Percentiles rank a stretch among this genome's conserved stretches.
Evolutionary conservation across 306 rosid genomes (phyloP).

Genomic region (Castanea mollissima): DNA sequence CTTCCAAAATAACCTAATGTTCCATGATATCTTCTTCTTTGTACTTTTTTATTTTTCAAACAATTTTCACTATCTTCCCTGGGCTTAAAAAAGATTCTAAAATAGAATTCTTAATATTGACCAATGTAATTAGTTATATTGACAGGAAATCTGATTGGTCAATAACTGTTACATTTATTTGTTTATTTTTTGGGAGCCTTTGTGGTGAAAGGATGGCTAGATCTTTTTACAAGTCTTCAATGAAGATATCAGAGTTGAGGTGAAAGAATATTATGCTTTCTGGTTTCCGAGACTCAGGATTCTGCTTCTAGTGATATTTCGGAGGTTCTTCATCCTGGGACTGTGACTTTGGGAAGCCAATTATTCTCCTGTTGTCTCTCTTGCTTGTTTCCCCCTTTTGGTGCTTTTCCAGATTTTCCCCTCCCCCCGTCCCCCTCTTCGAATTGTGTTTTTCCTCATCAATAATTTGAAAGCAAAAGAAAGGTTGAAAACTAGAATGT

Average conservation of each 20-base stretch:
- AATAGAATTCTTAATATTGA: background rate
- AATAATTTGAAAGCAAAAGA: background rate
- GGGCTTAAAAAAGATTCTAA: background rate
- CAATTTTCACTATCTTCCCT: background rate
- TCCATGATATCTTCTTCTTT: too few species aligned
- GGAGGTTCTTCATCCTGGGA: background rate
- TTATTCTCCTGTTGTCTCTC: background rate
- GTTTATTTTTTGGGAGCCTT: background rate
- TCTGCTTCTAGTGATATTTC: background rate
- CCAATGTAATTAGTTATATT: background rate
- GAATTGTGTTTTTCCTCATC: background rate
- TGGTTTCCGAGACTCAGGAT: background rate
- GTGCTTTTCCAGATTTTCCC: background rate
- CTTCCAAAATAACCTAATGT: background rate
- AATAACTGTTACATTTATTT: background rate
- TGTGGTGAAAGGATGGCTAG: background rate
- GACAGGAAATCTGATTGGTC: background rate
- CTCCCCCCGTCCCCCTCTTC: background rate
- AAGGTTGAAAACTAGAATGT: background rate
- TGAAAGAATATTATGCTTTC: background rate
- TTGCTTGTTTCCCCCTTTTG: background rate
- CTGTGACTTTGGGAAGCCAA: background rate
- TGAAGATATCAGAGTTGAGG: background rate
- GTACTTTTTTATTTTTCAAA: too few species aligned
- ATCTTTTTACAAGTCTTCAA: background rate